A percentile compares a stretch with the other conserved stretches of the same genome.
These are phyloP conservation scores for Emmonsia crescens DNA, from an alignment of 2,329 filamentous ascomycete genomes.

Conservation along the genomic window DNA sequence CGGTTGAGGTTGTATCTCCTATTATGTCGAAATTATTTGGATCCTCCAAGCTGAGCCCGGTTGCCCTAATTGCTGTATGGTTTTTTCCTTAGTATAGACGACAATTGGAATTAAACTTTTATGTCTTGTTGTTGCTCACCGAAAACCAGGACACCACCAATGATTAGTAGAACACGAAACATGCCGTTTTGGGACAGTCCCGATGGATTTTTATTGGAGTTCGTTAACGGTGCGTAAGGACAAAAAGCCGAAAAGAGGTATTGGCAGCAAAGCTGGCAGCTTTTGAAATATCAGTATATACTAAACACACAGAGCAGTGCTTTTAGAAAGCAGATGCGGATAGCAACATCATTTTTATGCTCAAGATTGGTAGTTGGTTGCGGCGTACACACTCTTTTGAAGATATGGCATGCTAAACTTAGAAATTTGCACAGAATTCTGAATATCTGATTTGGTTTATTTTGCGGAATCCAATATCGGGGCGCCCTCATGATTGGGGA, in stretches of 20 bases:
- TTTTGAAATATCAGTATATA: no score
- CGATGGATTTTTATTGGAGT: not conserved
- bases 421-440: not conserved
- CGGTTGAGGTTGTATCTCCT: not conserved
- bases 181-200: not conserved
- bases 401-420: not conserved
- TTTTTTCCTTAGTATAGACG: not conserved
- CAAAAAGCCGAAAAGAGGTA: not conserved
- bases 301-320: not conserved
- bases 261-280: no score
- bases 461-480: not conserved
- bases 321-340: not conserved
- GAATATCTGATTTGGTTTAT: not conserved
- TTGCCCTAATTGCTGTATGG: not conserved
- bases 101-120: not conserved
- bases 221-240: not conserved
- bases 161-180: not conserved
- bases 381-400: not conserved
- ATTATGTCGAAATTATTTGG: not conserved
- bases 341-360: not conserved
- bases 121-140: not conserved
- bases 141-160: not conserved
- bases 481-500: not conserved
- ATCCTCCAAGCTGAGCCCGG: not conserved
- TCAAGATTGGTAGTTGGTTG: not conserved